Evolutionary conservation across 352 stramenopile genomes (phyloP).

Genomic region (Phytophthora chlamydospora): DNA sequence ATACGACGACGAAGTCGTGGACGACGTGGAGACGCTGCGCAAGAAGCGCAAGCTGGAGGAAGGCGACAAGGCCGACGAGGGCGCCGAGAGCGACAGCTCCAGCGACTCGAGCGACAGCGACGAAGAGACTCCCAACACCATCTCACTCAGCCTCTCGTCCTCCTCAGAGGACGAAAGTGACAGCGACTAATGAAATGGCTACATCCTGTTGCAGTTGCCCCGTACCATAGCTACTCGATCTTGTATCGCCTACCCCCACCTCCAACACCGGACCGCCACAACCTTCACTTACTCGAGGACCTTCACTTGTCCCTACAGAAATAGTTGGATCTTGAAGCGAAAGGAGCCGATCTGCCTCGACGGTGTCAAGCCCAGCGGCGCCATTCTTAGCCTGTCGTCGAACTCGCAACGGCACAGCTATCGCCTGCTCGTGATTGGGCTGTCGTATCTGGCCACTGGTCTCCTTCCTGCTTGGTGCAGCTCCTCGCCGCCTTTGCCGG

Average conservation of each 20-base stretch:
- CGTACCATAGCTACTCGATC: neutral
- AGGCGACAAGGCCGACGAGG: slow-evolving; percentile 41
- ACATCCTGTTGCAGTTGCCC: neutral
- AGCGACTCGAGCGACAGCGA: slow-evolving; percentile 66
- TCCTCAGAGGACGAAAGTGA: slow-evolving; percentile 68
- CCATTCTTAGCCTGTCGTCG: slow-evolving; percentile 24
- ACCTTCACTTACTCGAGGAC: slow-evolving; percentile 5
- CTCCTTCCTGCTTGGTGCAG: neutral
- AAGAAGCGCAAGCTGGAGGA: slow-evolving; percentile 75
- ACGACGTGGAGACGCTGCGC: slow-evolving; percentile 65
- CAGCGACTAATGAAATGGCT: slow-evolving; percentile 41
- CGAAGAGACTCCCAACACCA: slow-evolving; percentile 64
- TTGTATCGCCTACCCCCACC: neutral
- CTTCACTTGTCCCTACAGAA: neutral
- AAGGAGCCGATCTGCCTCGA: neutral
- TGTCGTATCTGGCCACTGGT: slow-evolving; percentile 19
- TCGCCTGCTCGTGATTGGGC: slow-evolving; percentile 11
- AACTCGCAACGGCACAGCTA: slow-evolving; percentile 9
- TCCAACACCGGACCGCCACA: too few relatives aligned
- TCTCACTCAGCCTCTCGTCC: slow-evolving; percentile 78
- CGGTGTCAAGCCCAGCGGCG: neutral
- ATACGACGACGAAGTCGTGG: slow-evolving; percentile 80
- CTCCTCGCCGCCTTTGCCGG: neutral
- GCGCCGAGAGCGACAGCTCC: slow-evolving; percentile 50
- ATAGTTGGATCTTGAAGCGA: too few relatives aligned